phyloP scores from a whole-genome alignment of 2,329 filamentous ascomycete genomes.

The Sclerotinia borealis region DNA sequence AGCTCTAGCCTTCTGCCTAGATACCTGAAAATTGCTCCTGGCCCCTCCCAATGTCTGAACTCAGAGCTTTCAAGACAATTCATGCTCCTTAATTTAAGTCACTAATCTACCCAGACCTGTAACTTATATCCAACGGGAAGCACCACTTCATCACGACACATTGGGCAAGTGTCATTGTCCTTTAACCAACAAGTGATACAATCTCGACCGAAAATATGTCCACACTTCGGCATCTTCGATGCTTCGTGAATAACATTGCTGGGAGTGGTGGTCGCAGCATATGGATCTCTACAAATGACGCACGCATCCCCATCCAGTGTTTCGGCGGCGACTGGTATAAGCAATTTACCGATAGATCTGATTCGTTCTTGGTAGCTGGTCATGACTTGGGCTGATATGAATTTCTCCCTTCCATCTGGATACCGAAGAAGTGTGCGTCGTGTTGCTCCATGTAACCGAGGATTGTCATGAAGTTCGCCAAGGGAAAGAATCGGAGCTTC shows the following conservation, averaged over 20 bases:
- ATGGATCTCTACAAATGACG: background rate
- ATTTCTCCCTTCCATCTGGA: background rate
- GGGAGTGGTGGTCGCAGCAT: too few species aligned
- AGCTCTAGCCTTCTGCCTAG: too few species aligned
- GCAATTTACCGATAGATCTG: accelerated
- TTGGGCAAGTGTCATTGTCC: background rate
- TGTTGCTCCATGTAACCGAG: background rate
- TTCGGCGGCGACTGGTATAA: background rate
- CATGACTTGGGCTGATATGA: background rate
- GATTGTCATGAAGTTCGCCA: background rate
- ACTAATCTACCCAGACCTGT: background rate
- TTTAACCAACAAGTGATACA: background rate
- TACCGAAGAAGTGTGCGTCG: background rate
- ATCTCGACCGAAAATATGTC: background rate
- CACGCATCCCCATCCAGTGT: background rate
- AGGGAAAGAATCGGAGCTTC: background rate
- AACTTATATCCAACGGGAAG: background rate
- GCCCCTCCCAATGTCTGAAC: too few species aligned
- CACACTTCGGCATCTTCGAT: background rate
- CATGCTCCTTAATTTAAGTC: background rate
- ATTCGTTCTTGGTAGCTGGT: background rate
- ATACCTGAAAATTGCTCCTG: too few species aligned
- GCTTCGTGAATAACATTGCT: background rate
- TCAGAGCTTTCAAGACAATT: background rate
- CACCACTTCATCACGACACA: background rate